These are phyloP conservation scores for Conticribra guillardii DNA, from an alignment of 108 stramenopile genomes.

Conservation along the genomic window DNA sequence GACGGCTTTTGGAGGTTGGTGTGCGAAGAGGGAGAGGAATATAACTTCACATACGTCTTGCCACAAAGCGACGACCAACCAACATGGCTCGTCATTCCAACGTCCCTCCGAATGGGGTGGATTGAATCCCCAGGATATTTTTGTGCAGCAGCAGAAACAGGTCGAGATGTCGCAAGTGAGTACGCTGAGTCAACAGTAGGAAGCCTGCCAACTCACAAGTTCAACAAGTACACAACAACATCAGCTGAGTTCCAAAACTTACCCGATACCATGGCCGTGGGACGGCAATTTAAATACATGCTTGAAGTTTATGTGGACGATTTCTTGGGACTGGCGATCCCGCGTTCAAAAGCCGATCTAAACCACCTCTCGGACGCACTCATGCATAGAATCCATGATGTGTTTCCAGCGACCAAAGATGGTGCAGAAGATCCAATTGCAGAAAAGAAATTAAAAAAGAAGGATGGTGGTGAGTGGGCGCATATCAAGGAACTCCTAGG, in stretches of 20 bases:
- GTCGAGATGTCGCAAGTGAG: not conserved
- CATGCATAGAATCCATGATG: slow-evolving; percentile 10
- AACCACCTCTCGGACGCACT: not conserved
- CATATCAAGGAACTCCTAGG: slow-evolving; percentile 42
- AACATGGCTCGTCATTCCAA: not conserved
- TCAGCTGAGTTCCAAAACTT: not conserved
- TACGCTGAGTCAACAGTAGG: not conserved
- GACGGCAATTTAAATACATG: not conserved
- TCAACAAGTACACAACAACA: not conserved
- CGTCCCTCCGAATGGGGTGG: not conserved
- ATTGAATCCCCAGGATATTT: not conserved
- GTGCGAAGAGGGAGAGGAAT: not conserved
- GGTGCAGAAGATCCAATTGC: slow-evolving; percentile 52
- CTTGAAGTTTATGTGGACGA: slow-evolving; percentile 57
- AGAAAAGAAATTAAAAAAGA: slow-evolving; percentile 40
- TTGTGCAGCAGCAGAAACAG: not conserved
- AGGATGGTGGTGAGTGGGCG: slow-evolving; percentile 39
- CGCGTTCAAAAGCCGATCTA: slow-evolving; percentile 25
- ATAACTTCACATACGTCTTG: slow-evolving; percentile 2
- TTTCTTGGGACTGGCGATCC: slow-evolving; percentile 22
- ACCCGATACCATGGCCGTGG: not conserved
- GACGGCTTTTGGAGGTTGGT: not conserved
- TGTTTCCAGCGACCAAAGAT: too few species aligned
- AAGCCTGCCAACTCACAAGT: slow-evolving; percentile 1
- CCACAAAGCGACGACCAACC: slow-evolving; percentile 69